Conservation (phyloP, 2,329 filamentous ascomycete genomes). For the Penicillium sp. region DNA sequence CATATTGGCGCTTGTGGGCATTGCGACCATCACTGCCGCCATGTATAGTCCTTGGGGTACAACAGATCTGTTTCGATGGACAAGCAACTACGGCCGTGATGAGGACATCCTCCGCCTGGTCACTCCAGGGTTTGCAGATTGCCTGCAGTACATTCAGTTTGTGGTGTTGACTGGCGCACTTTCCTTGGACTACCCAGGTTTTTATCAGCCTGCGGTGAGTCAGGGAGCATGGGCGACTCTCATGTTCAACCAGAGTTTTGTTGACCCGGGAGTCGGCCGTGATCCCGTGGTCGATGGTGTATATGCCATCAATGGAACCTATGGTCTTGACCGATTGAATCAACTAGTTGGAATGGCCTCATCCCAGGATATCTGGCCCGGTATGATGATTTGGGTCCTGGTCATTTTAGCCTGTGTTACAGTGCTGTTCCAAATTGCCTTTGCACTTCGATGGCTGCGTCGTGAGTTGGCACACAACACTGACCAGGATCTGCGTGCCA, state of each 20-base stretch:
- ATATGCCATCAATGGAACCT: constrained; percentile 74
- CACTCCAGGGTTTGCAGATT: constrained; percentile 94
- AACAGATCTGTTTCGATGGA: constrained; percentile 87
- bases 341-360: constrained; percentile 79
- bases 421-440: constrained; percentile 71
- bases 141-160: constrained; percentile 95
- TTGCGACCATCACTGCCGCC: constrained; percentile 79
- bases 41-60: constrained; percentile 95
- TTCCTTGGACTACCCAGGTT: constrained; percentile 86
- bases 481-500: constrained; percentile 83
- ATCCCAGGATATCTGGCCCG: constrained; percentile 82
- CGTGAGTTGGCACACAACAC: constrained; percentile 68
- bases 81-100: constrained; percentile 95
- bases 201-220: constrained; percentile 87
- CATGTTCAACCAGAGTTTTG: constrained; percentile 90
- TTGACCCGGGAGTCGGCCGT: constrained; percentile 65
- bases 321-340: constrained; percentile 75
- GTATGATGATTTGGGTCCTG: constrained; percentile 87
- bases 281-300: constrained; percentile 76
- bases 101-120: constrained; percentile 87
- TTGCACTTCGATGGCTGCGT: constrained; percentile 72
- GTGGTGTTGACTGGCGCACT: constrained; percentile 82
- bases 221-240: constrained; percentile 84
- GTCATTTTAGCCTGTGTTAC: constrained; percentile 69
- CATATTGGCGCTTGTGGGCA: constrained; percentile 73